Evolutionary conservation across 345 rosid genomes (phyloP), one percentile per base, ranked within the genome.

Genomic region (Camelina laxa): DNA sequence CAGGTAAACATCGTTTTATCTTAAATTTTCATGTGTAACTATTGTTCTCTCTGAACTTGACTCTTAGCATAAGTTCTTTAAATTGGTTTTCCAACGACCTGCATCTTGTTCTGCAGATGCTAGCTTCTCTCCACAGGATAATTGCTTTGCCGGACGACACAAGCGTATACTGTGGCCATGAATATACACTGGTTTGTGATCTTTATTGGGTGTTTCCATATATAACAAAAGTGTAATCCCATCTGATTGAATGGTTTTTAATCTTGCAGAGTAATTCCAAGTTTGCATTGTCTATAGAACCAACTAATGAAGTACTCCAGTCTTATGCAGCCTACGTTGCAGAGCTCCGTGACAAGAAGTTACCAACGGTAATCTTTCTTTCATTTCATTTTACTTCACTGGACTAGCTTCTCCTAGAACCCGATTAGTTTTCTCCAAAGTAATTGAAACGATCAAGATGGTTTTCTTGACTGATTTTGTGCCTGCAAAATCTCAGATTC

Each of bases 241-340:
- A 45, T 35, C 41, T 74, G 30, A 55, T 42, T 1, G 20, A 2
- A 54, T 19, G 15, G 0, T 14, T 30, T 63, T 42, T 15, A 17
- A 30, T 44, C n/a, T 36, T 66, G 42, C 96, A 93, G 98, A 88
- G 98, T 80, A 93, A 91, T 80, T 83, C 97, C 36, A 91, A 88
- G 80, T 93, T 93, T 78, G 98, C 97, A 22, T 51, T 93, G 79
- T 89, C 96, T n/a, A 76, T 89, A 54, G 98, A 93, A 76, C 97
- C 96, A 74, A 86, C 82, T 42, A 93, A 89, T 65, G 90, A 88
- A 82, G 86, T 85, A 15, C 97, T 93, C 70, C 85, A 82, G 80
- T 80, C 92, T 15, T 91, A 93, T 76, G 86, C 92, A 73, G 88
- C 91, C 36, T 83, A 84, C 22, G 84, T 93, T 39, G 85, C 86